These are phyloP conservation scores for Cubamyces lactineus DNA, from an alignment of 768 basidiomycete species.

Conservation along the genomic window DNA sequence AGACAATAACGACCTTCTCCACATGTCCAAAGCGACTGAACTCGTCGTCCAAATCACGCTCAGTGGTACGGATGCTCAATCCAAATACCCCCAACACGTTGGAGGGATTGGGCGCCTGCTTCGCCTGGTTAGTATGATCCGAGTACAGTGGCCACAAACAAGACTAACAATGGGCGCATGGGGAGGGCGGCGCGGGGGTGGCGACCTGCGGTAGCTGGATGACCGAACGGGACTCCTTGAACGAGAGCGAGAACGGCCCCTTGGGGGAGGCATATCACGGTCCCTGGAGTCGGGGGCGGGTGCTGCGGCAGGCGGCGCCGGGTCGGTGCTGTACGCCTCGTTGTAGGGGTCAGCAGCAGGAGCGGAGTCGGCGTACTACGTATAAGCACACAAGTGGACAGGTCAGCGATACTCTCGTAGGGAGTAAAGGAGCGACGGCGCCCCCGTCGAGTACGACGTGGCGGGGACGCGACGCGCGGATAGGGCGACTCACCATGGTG, in stretches of 20 bases:
- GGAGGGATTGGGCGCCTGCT: conserved; percentile 86
- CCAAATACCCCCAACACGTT: conserved; percentile 97
- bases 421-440: conserved; percentile 1
- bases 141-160: conserved; percentile 15
- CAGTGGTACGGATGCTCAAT: conserved; percentile 92
- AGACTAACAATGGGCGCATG: conserved; percentile 75
- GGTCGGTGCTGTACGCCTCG: conserved; percentile 72
- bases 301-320: conserved; percentile 52
- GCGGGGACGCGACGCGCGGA: conserved; percentile 17
- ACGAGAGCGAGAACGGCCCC: conserved; percentile 78
- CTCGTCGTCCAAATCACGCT: conserved; percentile 93
- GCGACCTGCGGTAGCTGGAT: conserved; percentile 50
- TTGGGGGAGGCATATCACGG: conserved; percentile 56
- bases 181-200: conserved; percentile 64
- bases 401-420: background rate
- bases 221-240: conserved; percentile 63
- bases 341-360: conserved; percentile 75
- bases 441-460: conserved; percentile 7
- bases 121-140: conserved; percentile 41
- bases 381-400: background rate
- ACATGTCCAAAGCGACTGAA: conserved; percentile 88
- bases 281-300: conserved; percentile 45
- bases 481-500: conserved; percentile 65
- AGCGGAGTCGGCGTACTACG: conserved; percentile 67
- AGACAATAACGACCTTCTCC: conserved; percentile 95